Conservation (phyloP, 129 eudicot genomes). For the Oenanthe sinensis region DNA sequence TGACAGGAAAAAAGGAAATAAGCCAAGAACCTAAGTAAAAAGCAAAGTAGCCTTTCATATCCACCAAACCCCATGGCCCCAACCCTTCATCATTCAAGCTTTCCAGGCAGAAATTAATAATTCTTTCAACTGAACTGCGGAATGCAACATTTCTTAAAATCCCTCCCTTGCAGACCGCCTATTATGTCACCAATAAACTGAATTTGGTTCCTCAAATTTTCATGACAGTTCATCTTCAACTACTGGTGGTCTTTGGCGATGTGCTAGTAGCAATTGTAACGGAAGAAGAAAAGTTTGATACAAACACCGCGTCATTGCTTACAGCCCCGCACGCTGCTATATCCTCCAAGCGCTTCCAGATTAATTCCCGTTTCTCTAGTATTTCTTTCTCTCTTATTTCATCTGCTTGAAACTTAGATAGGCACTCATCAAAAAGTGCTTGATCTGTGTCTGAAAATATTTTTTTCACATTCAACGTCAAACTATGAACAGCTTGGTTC, state of each 20-base stretch:
- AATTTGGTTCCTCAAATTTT: background rate
- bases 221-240: constrained; percentile 10
- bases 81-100: constrained; percentile 14
- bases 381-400: constrained; percentile 44
- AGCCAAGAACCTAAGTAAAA: constrained; percentile 21
- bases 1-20: constrained; percentile 15
- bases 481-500: constrained; percentile 72
- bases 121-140: background rate
- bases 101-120: background rate
- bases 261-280: constrained; percentile 20
- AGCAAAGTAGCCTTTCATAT: constrained; percentile 18
- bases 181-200: constrained; percentile 4
- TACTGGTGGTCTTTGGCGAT: constrained; percentile 12
- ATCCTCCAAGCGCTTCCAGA: constrained; percentile 41
- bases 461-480: constrained; percentile 50
- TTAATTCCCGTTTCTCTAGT: constrained; percentile 36
- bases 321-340: constrained; percentile 28
- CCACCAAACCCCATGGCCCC: constrained; percentile 1
- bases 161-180: constrained; percentile 7
- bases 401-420: constrained; percentile 40
- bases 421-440: constrained; percentile 50
- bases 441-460: constrained; percentile 49
- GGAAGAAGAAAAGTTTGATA: constrained; percentile 33
- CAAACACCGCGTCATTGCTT: constrained; percentile 26
- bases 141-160: too few relatives aligned